Conservation (phyloP, 2,329 filamentous ascomycete species). For the Hypomyces rosellus region DNA sequence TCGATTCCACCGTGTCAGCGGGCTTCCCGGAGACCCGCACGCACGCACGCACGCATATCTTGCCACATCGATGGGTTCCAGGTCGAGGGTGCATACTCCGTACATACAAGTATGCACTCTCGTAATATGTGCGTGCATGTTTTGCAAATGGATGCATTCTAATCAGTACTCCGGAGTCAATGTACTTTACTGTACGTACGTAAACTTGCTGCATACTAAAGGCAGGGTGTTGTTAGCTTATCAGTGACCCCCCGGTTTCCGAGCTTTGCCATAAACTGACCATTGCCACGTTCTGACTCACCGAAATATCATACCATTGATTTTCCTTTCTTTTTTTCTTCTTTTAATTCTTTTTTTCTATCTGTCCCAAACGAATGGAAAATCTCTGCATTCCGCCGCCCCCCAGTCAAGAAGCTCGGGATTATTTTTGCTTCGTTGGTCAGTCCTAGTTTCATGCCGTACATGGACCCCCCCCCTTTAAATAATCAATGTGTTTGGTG, state of each 20-base stretch:
- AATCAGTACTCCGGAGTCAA: too few relatives aligned
- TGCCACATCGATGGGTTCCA: too few relatives aligned
- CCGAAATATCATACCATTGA: background rate
- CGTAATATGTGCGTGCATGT: too few relatives aligned
- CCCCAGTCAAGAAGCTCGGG: background rate
- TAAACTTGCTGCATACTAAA: too few relatives aligned
- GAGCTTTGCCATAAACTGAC: background rate
- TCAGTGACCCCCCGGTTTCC: constrained; percentile 2
- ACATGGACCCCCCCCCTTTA: background rate
- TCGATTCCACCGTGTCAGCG: too few relatives aligned
- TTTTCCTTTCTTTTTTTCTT: background rate
- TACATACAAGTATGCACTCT: too few relatives aligned
- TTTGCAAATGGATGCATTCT: too few relatives aligned
- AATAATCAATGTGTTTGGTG: too few relatives aligned
- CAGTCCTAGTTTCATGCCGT: background rate
- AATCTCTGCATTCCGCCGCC: background rate
- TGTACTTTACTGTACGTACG: too few relatives aligned
- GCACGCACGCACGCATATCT: too few relatives aligned
- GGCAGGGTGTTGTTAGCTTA: constrained; percentile 7
- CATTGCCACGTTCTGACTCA: background rate
- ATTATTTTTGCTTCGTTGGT: background rate
- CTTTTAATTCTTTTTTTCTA: background rate
- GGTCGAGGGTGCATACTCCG: too few relatives aligned
- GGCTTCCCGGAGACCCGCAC: too few relatives aligned
- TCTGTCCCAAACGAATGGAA: background rate